Conservation (phyloP, 805 yeast genomes). For the Yarrowia hollandica region DNA sequence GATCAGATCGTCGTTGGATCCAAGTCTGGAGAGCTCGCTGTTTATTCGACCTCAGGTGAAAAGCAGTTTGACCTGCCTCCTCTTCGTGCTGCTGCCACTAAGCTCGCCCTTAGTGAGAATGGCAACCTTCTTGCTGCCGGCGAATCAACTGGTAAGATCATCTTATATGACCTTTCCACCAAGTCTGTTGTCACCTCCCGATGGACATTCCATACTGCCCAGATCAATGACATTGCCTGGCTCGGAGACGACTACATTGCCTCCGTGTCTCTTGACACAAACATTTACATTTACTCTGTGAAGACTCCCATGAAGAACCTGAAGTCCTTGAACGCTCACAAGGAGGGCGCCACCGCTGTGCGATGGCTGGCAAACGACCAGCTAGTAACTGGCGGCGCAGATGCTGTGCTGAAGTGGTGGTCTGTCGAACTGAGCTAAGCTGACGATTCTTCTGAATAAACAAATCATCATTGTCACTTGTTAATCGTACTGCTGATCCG, state of each 20-base stretch:
- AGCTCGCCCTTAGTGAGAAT: slow-evolving; percentile 68
- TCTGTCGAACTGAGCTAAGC: slow-evolving; percentile 37
- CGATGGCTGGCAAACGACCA: slow-evolving; percentile 58
- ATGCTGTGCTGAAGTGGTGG: slow-evolving; percentile 82
- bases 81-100: slow-evolving; percentile 62
- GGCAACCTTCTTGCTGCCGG: slow-evolving; percentile 76
- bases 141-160: slow-evolving; percentile 80
- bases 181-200: slow-evolving; percentile 66
- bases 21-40: slow-evolving; percentile 34
- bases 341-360: slow-evolving; percentile 78
- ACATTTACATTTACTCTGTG: slow-evolving; percentile 76
- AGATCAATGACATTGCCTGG: slow-evolving; percentile 78
- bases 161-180: slow-evolving; percentile 60
- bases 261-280: slow-evolving; percentile 82
- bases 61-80: slow-evolving; percentile 43
- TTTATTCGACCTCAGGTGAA: slow-evolving; percentile 5
- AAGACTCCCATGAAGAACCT: slow-evolving; percentile 73
- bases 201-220: slow-evolving; percentile 95
- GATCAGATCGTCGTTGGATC: slow-evolving; percentile 51
- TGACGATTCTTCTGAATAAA: background rate
- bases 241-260: slow-evolving; percentile 68
- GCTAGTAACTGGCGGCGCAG: slow-evolving; percentile 73
- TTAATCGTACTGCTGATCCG: too few species aligned
- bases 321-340: slow-evolving; percentile 77
- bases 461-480: too few species aligned